These are phyloP conservation scores for Globisporangium cylindrosporum DNA, from an alignment of 352 stramenopile species.

Conservation along the genomic window DNA sequence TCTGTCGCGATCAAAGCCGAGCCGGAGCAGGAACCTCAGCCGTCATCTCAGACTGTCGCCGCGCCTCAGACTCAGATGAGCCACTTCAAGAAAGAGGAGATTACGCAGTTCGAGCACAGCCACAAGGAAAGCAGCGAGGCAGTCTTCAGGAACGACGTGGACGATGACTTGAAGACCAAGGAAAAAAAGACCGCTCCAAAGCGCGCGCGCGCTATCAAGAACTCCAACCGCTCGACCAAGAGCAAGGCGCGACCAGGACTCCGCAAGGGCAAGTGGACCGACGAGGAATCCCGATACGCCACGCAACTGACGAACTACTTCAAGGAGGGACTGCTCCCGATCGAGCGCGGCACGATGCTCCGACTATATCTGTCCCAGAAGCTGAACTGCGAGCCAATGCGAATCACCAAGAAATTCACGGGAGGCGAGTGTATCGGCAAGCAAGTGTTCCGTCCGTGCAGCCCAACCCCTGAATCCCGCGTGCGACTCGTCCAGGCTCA, in stretches of 20 bases:
- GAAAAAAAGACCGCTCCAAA: constrained; percentile 53
- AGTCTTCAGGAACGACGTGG: not conserved
- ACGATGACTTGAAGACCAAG: constrained; percentile 22
- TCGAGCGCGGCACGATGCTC: constrained; percentile 88
- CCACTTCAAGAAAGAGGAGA: not conserved
- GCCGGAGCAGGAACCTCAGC: constrained; percentile 5
- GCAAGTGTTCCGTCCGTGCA: constrained; percentile 81
- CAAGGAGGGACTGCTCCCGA: constrained; percentile 76
- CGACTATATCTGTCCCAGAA: constrained; percentile 89
- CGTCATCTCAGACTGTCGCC: constrained; percentile 3
- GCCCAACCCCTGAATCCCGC: constrained; percentile 56
- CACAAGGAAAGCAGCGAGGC: not conserved
- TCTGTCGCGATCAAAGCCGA: constrained; percentile 18
- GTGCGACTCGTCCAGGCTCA: constrained; percentile 74
- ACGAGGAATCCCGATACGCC: constrained; percentile 77
- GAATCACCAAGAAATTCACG: constrained; percentile 93
- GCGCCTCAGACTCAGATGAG: not conserved
- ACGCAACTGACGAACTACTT: constrained; percentile 80
- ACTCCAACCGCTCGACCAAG: constrained; percentile 68
- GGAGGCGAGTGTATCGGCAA: constrained; percentile 90
- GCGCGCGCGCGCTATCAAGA: constrained; percentile 51
- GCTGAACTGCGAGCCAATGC: constrained; percentile 92
- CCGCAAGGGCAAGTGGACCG: constrained; percentile 85
- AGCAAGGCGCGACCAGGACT: constrained; percentile 84
- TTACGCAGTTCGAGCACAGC: not conserved